Conservation (phyloP, 805 yeast species). For the Candida montana region DNA sequence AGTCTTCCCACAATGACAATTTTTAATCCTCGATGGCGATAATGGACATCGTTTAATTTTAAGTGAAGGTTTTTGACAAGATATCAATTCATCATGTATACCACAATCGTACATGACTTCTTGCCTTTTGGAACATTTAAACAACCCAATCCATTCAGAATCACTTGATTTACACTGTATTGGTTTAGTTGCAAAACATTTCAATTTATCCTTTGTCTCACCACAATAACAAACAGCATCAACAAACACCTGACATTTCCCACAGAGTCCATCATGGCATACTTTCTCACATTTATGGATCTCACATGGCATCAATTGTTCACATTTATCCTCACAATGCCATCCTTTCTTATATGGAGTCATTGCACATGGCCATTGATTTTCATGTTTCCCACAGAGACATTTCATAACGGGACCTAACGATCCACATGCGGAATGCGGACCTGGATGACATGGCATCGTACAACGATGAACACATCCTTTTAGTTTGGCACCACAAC, state of each 20-base stretch:
- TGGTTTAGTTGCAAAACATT: constrained; percentile 42
- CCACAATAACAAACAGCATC: constrained; percentile 74
- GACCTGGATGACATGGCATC: constrained; percentile 81
- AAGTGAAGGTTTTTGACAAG: constrained; percentile 28
- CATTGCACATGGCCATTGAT: constrained; percentile 66
- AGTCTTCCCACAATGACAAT: constrained; percentile 80
- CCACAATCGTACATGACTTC: constrained; percentile 57
- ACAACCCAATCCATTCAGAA: constrained; percentile 39
- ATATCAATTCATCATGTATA: constrained; percentile 51
- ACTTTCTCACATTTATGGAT: constrained; percentile 54
- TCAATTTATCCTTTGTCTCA: constrained; percentile 34
- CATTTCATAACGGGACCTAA: constrained; percentile 68
- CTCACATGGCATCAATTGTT: constrained; percentile 62
- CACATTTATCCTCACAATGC: constrained; percentile 61
- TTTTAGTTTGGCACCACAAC: constrained; percentile 54
- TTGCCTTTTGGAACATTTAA: constrained; percentile 41
- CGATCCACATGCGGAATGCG: constrained; percentile 78
- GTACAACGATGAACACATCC: constrained; percentile 73
- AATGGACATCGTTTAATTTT: constrained; percentile 47
- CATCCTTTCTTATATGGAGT: constrained; percentile 67
- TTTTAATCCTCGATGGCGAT: constrained; percentile 52
- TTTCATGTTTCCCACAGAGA: constrained; percentile 62
- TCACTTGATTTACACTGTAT: constrained; percentile 25
- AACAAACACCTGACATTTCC: constrained; percentile 52
- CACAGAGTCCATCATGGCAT: constrained; percentile 86